phyloP scores from a whole-genome alignment of 2,329 filamentous ascomycete genomes.

The Fonsecaea monophora region DNA sequence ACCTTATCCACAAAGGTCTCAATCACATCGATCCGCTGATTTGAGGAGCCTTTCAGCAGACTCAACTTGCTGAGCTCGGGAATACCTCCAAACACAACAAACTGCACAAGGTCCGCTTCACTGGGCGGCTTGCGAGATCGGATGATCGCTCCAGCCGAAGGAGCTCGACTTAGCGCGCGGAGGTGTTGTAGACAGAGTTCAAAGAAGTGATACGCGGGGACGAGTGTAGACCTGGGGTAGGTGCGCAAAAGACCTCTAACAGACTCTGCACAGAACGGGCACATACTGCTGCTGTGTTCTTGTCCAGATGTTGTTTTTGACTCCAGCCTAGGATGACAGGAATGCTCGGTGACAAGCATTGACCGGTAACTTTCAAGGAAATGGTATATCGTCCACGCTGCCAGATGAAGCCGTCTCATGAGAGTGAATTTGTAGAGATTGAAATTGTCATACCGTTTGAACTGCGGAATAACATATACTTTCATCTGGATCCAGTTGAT shows the following conservation, averaged over 20 bases:
- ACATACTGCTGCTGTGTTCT: constrained; percentile 11
- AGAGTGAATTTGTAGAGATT: constrained; percentile 32
- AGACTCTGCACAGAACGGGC: constrained; percentile 22
- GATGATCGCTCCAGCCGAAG: constrained; percentile 32
- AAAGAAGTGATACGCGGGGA: constrained; percentile 37
- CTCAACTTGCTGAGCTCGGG: constrained; percentile 33
- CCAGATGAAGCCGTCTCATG: constrained; percentile 29
- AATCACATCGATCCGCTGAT: constrained; percentile 32
- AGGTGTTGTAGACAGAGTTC: constrained; percentile 35
- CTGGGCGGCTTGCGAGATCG: constrained; percentile 32
- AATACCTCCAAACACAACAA: constrained; percentile 36
- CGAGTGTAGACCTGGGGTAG: constrained; percentile 32
- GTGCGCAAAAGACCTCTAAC: constrained; percentile 23
- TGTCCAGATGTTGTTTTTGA: neutral
- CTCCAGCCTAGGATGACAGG: constrained; percentile 17
- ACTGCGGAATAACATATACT: constrained; percentile 35
- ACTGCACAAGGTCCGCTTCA: constrained; percentile 33
- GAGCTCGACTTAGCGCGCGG: constrained; percentile 32
- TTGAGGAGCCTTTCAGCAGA: constrained; percentile 36
- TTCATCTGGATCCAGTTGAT: constrained; percentile 34
- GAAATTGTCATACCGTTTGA: constrained; percentile 30
- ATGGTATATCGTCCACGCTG: constrained; percentile 35
- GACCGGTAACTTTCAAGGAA: constrained; percentile 36
- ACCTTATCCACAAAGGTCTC: constrained; percentile 33
- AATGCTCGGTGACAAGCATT: constrained; percentile 33